These are phyloP conservation scores for Trypanosoma cruzi DNA, from an alignment of 208 protist species.

Conservation along the genomic window DNA sequence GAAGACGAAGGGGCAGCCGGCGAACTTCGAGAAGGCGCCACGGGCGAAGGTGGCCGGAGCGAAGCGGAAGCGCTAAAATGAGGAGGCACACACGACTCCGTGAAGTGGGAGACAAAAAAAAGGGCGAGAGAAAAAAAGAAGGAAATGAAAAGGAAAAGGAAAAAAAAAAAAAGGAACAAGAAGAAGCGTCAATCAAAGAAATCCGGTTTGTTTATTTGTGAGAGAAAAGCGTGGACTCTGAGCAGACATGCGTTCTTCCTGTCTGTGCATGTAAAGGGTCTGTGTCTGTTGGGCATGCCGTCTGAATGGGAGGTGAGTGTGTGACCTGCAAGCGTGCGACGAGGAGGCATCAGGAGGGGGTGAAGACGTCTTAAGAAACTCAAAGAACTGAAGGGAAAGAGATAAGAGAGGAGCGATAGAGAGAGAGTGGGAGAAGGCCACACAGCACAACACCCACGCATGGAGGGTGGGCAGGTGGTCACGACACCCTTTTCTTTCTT, in stretches of 20 bases:
- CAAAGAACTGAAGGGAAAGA: neutral
- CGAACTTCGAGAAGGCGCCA: slow-evolving; percentile 46
- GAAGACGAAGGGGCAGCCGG: neutral
- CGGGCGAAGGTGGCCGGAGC: slow-evolving; percentile 41
- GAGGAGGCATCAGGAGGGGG: neutral
- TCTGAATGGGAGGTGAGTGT: neutral
- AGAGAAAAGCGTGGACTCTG: neutral
- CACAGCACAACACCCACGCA: too few relatives aligned
- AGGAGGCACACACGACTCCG: too few relatives aligned
- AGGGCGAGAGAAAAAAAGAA: neutral
- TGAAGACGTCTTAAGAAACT: neutral
- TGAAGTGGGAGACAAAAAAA: neutral
- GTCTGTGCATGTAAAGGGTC: neutral
- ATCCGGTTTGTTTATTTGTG: too few relatives aligned
- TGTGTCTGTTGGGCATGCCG: neutral
- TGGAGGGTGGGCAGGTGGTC: neutral
- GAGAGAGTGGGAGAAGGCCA: neutral
- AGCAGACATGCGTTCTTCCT: neutral
- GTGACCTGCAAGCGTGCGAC: neutral
- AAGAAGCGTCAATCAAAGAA: neutral
- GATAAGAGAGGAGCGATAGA: neutral
- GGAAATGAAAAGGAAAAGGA: neutral
- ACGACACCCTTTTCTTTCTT: neutral
- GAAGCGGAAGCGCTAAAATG: slow-evolving; percentile 43
- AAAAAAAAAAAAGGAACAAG: neutral